These are phyloP conservation scores for Lactifluus hygrophoroides DNA, from an alignment of 768 basidiomycete genomes.

Conservation along the genomic window DNA sequence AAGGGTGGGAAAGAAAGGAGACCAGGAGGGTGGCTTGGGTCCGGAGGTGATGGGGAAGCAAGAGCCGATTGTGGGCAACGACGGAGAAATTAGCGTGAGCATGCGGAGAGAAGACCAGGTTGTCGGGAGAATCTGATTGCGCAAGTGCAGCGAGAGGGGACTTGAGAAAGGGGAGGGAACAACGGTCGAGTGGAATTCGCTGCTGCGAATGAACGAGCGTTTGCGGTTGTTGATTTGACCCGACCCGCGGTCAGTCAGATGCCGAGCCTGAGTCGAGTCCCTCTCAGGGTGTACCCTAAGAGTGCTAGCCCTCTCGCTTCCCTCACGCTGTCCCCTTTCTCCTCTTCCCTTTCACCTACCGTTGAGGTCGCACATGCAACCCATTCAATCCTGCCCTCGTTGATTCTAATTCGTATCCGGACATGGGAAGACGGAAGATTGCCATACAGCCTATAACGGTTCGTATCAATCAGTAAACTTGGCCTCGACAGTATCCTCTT, in stretches of 20 bases:
- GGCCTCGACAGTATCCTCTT: too few species aligned
- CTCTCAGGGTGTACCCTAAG: constrained; percentile 9
- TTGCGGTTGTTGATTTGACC: constrained; percentile 16
- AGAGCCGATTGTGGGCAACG: too few species aligned
- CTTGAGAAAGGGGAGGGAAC: not conserved
- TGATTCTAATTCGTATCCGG: constrained; percentile 3
- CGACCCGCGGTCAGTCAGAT: constrained; percentile 19
- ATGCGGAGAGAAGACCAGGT: too few species aligned
- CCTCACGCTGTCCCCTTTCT: constrained; percentile 6
- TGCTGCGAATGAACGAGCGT: constrained; percentile 5
- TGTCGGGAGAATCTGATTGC: not conserved
- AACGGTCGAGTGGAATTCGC: not conserved
- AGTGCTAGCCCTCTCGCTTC: constrained; percentile 16
- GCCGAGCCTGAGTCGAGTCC: constrained; percentile 12
- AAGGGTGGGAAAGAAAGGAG: not conserved
- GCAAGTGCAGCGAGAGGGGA: not conserved
- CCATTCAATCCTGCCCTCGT: not conserved
- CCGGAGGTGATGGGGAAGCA: too few species aligned
- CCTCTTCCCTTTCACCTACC: constrained; percentile 5
- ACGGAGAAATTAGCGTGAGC: too few species aligned
- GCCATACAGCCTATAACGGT: constrained; percentile 77
- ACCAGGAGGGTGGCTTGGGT: too few species aligned
- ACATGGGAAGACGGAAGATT: constrained; percentile 72
- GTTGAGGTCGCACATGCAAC: not conserved
- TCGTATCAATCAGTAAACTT: constrained; percentile 26